A percentile compares a stretch with the other conserved stretches of the same genome.
These are phyloP conservation scores for Xerocomus amazonicus DNA, from an alignment of 1,284 basidiomycete genomes.

Conservation along the genomic window DNA sequence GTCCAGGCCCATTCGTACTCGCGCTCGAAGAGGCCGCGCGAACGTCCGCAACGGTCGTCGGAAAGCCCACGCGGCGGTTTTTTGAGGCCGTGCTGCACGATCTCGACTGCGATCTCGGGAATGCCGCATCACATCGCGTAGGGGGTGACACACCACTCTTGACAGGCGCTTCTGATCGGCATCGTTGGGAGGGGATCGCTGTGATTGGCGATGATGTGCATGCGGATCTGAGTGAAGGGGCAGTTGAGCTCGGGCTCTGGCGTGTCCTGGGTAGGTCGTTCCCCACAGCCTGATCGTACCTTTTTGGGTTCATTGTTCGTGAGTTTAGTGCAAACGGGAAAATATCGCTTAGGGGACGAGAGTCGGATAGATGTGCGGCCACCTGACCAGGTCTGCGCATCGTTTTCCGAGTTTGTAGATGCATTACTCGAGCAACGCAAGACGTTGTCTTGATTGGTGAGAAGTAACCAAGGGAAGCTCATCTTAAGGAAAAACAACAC, in stretches of 20 bases:
- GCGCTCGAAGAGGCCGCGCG: slow-evolving; percentile 59
- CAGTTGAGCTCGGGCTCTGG: slow-evolving; percentile 56
- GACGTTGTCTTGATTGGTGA: not conserved
- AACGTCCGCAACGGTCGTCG: slow-evolving; percentile 51
- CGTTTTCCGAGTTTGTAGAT: slow-evolving; percentile 55
- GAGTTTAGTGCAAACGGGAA: slow-evolving; percentile 55
- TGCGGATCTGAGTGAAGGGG: slow-evolving; percentile 64
- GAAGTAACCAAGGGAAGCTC: no score
- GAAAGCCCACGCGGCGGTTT: slow-evolving; percentile 61
- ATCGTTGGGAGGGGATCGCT: slow-evolving; percentile 39
- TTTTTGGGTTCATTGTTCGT: not conserved
- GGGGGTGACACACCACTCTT: no score
- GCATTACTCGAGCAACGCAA: slow-evolving; percentile 29
- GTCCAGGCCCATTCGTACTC: slow-evolving; percentile 66
- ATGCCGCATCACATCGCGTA: not conserved
- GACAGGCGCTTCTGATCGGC: no score
- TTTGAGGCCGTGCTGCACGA: slow-evolving; percentile 56
- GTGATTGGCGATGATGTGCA: slow-evolving; percentile 67
- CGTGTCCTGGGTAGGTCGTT: slow-evolving; percentile 51
- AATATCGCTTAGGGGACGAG: slow-evolving; percentile 61
- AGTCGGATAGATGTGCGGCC: slow-evolving; percentile 33
- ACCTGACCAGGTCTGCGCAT: slow-evolving; percentile 52
- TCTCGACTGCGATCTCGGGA: slow-evolving; percentile 33
- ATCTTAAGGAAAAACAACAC: no score
- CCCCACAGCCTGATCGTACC: not conserved